Conservation (phyloP, 768 basidiomycete genomes). For the Rhizopogon vesiculosus region DNA sequence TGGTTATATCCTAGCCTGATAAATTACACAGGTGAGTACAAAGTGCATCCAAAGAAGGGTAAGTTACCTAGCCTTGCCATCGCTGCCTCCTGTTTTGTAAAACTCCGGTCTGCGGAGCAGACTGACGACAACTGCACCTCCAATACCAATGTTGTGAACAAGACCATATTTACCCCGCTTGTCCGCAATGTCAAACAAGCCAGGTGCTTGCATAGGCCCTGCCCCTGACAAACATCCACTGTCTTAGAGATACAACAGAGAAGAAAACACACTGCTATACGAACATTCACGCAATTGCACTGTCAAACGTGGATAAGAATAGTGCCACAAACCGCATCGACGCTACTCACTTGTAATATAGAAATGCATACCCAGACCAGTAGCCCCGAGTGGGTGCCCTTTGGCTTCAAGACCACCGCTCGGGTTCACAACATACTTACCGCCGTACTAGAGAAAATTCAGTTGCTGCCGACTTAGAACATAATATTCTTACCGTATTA, state of each 20-base stretch:
- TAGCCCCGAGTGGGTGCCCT: slow-evolving; percentile 82
- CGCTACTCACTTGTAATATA: slow-evolving; percentile 65
- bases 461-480: not conserved
- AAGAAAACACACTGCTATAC: slow-evolving; percentile 7
- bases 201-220: slow-evolving; percentile 78
- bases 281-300: slow-evolving; percentile 74
- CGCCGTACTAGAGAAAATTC: slow-evolving; percentile 54
- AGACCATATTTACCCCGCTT: slow-evolving; percentile 74
- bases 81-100: slow-evolving; percentile 57
- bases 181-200: slow-evolving; percentile 57
- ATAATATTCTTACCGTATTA: slow-evolving; percentile 55
- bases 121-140: slow-evolving; percentile 75
- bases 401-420: slow-evolving; percentile 88
- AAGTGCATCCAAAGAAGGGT: not conserved
- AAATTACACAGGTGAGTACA: not conserved
- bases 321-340: not conserved
- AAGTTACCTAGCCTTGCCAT: slow-evolving; percentile 59
- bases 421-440: slow-evolving; percentile 81
- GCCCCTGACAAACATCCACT: slow-evolving; percentile 47
- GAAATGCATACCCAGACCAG: slow-evolving; percentile 84
- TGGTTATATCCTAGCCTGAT: slow-evolving; percentile 78
- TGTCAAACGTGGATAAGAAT: slow-evolving; percentile 17
- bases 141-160: slow-evolving; percentile 81
- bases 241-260: not conserved
- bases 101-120: slow-evolving; percentile 77